Evolutionary conservation across 352 stramenopile genomes (phyloP), one percentile per base, ranked within the genome.

Genomic region (Phytophthora pluvialis): DNA sequence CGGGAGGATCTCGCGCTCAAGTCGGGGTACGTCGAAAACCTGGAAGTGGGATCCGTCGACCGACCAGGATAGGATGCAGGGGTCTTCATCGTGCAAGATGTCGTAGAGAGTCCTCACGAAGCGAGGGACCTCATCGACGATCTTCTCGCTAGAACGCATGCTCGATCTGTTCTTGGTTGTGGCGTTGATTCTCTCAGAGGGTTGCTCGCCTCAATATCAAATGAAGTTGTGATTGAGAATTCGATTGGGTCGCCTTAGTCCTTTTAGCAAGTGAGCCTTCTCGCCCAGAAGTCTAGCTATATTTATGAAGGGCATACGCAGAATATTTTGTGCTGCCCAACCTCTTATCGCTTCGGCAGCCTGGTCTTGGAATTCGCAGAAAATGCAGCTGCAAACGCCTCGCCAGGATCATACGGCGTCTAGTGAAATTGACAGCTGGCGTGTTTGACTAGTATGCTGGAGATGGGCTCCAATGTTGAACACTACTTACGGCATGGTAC

Each of bases 1-100:
- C 9, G 90, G 85, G 1, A 98, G 75, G 16, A 98, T 79, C 58
- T 94, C 78, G 9, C 72, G 60, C 75, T 98, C 90, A 18, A 98
- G 86, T 64, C 79, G 73, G 0, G 69, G 63, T 57, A 85, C 72
- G 42, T 81, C 77, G 39, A 88, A 78, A 60, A 93, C 87, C 46
- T 90, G 78, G 52, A 93, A 91, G 60, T 86, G 72, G 33, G 83
- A 75, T 10, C 76, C 62, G 61, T 91, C 86, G 35, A 77, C 59
- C 13, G 86, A 70, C 86, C 83, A 94, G 11, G 70, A 68, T 45
- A 94, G 77, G 52, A 93, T 77, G 40, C 31, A 57, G 9, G 69
- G 66, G 35, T 93, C 80, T 71, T 94, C 83, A 13, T 77, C 75
- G 57, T 85, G 58, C 38, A 93, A 64, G 31, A 93, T 93, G 29